Evolutionary conservation across 2,329 filamentous ascomycete species (phyloP), one percentile per base, ranked within the genome.

Genomic region (Ascosphaera aggregata): DNA sequence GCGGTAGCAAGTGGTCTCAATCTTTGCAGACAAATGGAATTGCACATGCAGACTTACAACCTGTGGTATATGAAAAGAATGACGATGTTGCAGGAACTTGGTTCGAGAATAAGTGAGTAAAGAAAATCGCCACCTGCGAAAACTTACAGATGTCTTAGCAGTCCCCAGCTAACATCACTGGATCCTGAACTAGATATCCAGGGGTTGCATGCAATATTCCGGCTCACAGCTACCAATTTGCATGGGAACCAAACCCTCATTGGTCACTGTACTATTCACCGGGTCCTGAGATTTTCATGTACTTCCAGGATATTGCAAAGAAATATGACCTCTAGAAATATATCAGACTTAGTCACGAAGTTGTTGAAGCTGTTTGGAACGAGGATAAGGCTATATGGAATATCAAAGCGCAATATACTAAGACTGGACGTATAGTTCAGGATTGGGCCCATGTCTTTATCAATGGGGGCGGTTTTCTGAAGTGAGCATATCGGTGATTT

Each of bases 261-360:
- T 82, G 77, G 77, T 65, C 64, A 0, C 71, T 79, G 46, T 64
- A 73, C 42, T 81, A 78, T 47, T 68, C 76, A 0, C 67, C 69
- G 30, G 76, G 76, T 0, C 51, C 57, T 3, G 77, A 82, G 51
- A 81, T 82, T 42, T 57, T 63, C 4, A 63, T 69, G 13, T 82
- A 82, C 49, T 73, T 73, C 71, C 64, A 76, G 46, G 53, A 53
- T 0, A 53, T 77, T 2, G 73, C 75, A 0, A 58, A 58, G 5
- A 76, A 80, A 46, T 66, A 79, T 50, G 62, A 72, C 40, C 67
- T 80, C 1, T 73, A 78, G 49, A 58, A 67, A 24, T 64, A 68
- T 39, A 55, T 71, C 1, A 63, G 65, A 40, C 60, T 73, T 8
- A 56, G 62, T 7, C 69, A 68, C 18, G 61, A 61, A n/a, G 67